Percentiles rank a stretch among this genome's conserved stretches.
Conservation (phyloP, 371 early-diverging fungal species). For the Umbelopsis sp. region DNA sequence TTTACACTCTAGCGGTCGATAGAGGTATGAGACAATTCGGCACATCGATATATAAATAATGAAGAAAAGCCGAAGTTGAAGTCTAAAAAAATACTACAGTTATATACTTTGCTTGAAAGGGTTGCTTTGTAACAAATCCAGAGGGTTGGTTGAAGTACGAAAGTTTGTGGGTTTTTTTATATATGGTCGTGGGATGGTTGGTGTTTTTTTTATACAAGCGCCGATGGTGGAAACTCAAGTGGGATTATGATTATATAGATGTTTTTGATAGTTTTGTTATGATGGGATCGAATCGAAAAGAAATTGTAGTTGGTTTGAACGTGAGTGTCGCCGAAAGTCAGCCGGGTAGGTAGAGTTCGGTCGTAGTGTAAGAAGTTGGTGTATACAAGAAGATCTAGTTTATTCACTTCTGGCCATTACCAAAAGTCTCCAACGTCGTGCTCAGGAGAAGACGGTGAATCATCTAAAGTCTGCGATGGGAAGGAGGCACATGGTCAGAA, state of each 20-base stretch:
- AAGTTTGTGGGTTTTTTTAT: not conserved
- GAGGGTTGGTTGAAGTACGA: not conserved
- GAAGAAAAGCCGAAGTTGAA: not conserved
- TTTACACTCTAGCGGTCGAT: not conserved
- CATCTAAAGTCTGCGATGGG: not conserved
- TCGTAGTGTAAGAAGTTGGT: not conserved
- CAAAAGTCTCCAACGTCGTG: constrained; percentile 16
- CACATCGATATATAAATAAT: not conserved
- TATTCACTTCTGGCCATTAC: not conserved
- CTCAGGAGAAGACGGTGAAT: constrained; percentile 4
- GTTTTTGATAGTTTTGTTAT: too few relatives aligned
- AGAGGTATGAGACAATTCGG: not conserved
- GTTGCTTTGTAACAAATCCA: constrained; percentile 11
- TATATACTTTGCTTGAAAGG: not conserved
- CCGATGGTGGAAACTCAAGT: not conserved
- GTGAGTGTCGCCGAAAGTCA: not conserved
- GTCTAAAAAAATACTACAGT: constrained; percentile 1
- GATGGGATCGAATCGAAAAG: too few relatives aligned
- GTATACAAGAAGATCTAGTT: not conserved
- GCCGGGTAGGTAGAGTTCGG: too few relatives aligned
- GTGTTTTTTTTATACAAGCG: constrained; percentile 6
- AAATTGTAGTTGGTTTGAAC: too few relatives aligned
- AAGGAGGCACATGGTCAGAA: not conserved
- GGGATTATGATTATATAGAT: not conserved
- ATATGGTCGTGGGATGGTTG: not conserved